These are phyloP conservation scores for Agastache rugosa DNA, from an alignment of 257 asterid species.

Conservation along the genomic window DNA sequence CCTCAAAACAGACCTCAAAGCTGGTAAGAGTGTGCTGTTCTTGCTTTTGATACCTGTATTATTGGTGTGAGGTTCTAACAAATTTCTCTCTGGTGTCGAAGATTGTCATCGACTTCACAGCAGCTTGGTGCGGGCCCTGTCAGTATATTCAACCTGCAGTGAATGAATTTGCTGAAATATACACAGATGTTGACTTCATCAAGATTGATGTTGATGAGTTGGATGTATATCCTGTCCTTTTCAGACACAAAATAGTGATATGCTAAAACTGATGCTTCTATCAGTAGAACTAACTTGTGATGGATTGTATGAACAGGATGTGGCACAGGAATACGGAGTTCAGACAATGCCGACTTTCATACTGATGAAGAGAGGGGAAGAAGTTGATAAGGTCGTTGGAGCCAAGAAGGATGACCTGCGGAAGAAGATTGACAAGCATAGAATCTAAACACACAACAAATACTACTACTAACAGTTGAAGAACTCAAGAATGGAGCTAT, in stretches of 20 bases:
- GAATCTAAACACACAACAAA: slow-evolving; percentile 26
- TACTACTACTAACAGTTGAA: not conserved
- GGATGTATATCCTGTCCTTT: slow-evolving; percentile 44
- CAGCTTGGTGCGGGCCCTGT: slow-evolving; percentile 87
- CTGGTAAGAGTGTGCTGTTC: slow-evolving; percentile 45
- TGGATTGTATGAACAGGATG: slow-evolving; percentile 50
- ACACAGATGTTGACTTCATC: slow-evolving; percentile 66
- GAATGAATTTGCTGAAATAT: slow-evolving; percentile 57
- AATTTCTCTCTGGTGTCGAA: slow-evolving; percentile 28
- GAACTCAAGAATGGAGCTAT: not conserved
- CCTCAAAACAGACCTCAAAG: slow-evolving; percentile 56
- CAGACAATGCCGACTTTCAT: slow-evolving; percentile 77
- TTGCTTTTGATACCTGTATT: slow-evolving; percentile 1
- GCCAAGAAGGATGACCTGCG: slow-evolving; percentile 62
- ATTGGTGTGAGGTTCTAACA: slow-evolving; percentile 9
- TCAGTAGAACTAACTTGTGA: not conserved
- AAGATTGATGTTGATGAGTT: slow-evolving; percentile 81
- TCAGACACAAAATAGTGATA: not conserved
- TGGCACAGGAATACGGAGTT: slow-evolving; percentile 66
- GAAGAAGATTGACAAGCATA: slow-evolving; percentile 64
- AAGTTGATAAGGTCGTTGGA: slow-evolving; percentile 61
- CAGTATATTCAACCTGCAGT: slow-evolving; percentile 58
- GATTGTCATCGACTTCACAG: slow-evolving; percentile 80
- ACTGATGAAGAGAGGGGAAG: slow-evolving; percentile 66
- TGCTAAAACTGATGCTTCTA: not conserved